These are phyloP conservation scores for Lonicera japonica DNA, from an alignment of 129 eudicot species.

Conservation along the genomic window DNA sequence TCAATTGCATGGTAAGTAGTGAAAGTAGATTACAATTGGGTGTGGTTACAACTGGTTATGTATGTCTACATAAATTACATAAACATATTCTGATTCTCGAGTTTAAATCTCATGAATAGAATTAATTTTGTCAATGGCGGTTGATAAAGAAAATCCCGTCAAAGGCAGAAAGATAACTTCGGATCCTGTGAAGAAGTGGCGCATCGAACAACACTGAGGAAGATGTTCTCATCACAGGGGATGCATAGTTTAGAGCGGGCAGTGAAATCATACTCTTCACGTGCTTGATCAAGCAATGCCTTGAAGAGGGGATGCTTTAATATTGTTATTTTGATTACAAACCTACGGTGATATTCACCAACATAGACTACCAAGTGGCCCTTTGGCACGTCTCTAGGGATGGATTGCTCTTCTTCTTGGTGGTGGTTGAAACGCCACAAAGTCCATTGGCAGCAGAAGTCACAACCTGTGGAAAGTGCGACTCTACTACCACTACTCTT, in stretches of 20 bases:
- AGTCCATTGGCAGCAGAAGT: conserved; percentile 50
- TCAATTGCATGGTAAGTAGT: conserved; percentile 3
- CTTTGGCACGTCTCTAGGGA: conserved; percentile 87
- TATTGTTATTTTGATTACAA: conserved; percentile 58
- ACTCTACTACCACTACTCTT: conserved; percentile 23
- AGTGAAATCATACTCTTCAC: conserved; percentile 49
- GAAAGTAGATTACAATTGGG: conserved; percentile 14
- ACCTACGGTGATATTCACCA: conserved; percentile 59
- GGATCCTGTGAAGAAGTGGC: conserved; percentile 35
- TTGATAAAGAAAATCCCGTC: conserved; percentile 6
- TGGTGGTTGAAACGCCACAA: conserved; percentile 26
- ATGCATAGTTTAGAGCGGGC: conserved; percentile 54
- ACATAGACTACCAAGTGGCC: conserved; percentile 92
- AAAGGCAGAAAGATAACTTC: conserved; percentile 24
- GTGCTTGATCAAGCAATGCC: conserved; percentile 77
- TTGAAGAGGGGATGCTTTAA: conserved; percentile 69
- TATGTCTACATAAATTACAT: conserved; percentile 7
- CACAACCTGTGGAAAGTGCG: conserved; percentile 30
- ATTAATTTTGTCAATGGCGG: background rate
- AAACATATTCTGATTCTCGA: background rate
- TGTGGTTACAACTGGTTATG: conserved; percentile 13
- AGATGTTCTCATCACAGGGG: conserved; percentile 68
- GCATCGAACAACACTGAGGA: conserved; percentile 51
- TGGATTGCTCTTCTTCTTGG: conserved; percentile 25
- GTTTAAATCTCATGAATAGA: conserved; percentile 7